Conservation (phyloP, 1,284 basidiomycete genomes). For the Singerocomus rubriflavus region DNA sequence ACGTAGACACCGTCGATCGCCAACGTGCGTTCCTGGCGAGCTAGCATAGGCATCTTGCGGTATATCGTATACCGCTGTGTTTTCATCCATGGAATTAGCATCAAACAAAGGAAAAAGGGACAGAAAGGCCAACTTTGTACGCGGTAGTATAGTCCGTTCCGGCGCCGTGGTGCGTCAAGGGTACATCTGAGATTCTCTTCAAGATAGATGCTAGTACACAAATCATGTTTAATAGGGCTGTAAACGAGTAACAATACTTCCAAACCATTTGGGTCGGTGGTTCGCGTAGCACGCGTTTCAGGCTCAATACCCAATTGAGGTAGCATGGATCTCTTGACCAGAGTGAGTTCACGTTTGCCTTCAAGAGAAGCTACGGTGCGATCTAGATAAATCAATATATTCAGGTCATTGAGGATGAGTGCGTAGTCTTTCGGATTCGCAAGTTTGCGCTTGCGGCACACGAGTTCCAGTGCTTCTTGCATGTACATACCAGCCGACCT, state of each 20-base stretch:
- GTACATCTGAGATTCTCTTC: constrained; percentile 78
- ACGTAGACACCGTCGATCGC: constrained; percentile 96
- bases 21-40: constrained; percentile 86
- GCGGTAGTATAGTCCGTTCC: constrained; percentile 66
- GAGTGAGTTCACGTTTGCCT: constrained; percentile 79
- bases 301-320: constrained; percentile 65
- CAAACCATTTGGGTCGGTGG: constrained; percentile 89
- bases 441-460: constrained; percentile 75
- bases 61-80: constrained; percentile 88
- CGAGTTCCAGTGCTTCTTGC: constrained; percentile 88
- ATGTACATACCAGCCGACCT: constrained; percentile 96
- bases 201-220: constrained; percentile 78
- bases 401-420: constrained; percentile 71
- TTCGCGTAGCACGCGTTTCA: constrained; percentile 55
- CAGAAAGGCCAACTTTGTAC: constrained; percentile 65
- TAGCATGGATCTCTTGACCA: constrained; percentile 80
- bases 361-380: constrained; percentile 93
- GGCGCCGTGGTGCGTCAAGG: constrained; percentile 55
- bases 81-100: neutral
- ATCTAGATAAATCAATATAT: constrained; percentile 88
- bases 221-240: constrained; percentile 1
- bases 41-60: constrained; percentile 91
- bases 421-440: constrained; percentile 80
- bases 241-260: constrained; percentile 3
- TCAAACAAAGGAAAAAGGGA: neutral